Base-by-base conservation (phyloP, 306 rosid genomes). In the Pterocarpus macrocarpus region DNA sequence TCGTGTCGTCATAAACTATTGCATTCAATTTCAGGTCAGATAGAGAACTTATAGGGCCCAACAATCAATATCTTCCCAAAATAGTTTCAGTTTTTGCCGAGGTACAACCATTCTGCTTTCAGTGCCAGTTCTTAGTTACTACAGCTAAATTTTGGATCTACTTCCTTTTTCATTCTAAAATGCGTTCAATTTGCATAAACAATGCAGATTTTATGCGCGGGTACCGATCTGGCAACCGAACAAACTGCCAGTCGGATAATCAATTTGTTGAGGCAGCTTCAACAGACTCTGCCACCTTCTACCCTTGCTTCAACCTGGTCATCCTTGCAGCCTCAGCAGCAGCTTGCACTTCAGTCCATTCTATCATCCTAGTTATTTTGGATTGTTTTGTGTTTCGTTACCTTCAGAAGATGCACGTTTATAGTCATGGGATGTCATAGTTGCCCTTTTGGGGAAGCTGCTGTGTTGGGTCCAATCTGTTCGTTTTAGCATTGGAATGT, bases 281-380 rank as follows among this genome's bases (percentile, higher is more conserved):
- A 92, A 88, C 98, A 90, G 79, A 96, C 95, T 36, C 78, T 96
- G 55, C 99, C 99, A 2, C 97, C 99, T 11, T 82, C 93, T n/a
- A 92, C 99, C 70, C 89, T 96, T 78, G 98, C 98, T 41, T 94
- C 98, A 16, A 94, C 98, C 58, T 96, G 97, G 97, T 96, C 99
- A 62, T 92, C 98, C 64, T 88, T 96, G 89, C 98, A 90, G 84
- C 99, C 99, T 43, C 97, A 96, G 84, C 98, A 96, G 53, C 99
- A 96, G 76, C 92, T 90, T 77, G 98, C 99, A 47, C 90, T 96
- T 61, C 99, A 90, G 64, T 88, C 98, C 32, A 92, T 96, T 80
- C 90, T 96, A 73, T 90, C 96, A 43, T 81, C 97, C 15, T 96
- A 96, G 82, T 80, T 78, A 56, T 68, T 69, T 66, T 83, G 43